Percentiles rank a stretch among this genome's conserved stretches.
Evolutionary conservation across 495 filamentous ascomycete species (phyloP).

Genomic region (Trypethelium eluteriae): DNA sequence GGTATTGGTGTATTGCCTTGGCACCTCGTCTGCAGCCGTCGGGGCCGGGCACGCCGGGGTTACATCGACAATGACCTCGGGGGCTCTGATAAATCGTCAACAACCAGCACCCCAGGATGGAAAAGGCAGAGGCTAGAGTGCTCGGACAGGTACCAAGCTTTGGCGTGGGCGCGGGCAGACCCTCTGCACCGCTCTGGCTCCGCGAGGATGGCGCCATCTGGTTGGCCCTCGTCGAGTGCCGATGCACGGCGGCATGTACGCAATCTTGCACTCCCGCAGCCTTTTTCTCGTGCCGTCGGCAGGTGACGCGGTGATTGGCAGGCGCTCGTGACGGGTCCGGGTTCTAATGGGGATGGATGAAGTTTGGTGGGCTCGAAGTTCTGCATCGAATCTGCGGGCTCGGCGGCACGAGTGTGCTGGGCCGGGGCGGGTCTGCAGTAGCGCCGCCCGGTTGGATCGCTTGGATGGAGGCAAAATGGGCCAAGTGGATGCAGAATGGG

Average conservation of each 20-base stretch:
- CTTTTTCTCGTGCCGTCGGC: conserved; percentile 9
- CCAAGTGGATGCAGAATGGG: not conserved
- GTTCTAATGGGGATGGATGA: not conserved
- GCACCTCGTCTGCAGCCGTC: not conserved
- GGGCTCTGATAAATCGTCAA: not conserved
- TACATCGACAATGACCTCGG: not conserved
- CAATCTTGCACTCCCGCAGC: conserved; percentile 11
- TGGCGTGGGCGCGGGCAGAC: not conserved
- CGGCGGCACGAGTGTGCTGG: conserved; percentile 11
- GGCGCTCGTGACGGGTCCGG: conserved; percentile 6
- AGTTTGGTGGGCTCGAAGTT: not conserved
- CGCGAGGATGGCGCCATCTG: not conserved
- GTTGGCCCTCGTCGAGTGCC: not conserved
- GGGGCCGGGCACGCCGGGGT: not conserved
- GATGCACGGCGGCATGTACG: conserved; percentile 10
- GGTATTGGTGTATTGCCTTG: not conserved
- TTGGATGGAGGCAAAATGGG: not conserved
- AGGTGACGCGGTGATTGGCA: conserved; percentile 9
- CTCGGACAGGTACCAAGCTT: not conserved
- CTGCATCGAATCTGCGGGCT: conserved; percentile 11
- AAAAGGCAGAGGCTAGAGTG: too few relatives aligned
- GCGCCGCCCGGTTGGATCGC: not conserved
- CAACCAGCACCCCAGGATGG: too few relatives aligned
- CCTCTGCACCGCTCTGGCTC: not conserved
- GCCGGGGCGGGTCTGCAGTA: conserved; percentile 4